phyloP scores from a whole-genome alignment of 2,329 filamentous ascomycete genomes.

The Coccinonectria pachysandricola region DNA sequence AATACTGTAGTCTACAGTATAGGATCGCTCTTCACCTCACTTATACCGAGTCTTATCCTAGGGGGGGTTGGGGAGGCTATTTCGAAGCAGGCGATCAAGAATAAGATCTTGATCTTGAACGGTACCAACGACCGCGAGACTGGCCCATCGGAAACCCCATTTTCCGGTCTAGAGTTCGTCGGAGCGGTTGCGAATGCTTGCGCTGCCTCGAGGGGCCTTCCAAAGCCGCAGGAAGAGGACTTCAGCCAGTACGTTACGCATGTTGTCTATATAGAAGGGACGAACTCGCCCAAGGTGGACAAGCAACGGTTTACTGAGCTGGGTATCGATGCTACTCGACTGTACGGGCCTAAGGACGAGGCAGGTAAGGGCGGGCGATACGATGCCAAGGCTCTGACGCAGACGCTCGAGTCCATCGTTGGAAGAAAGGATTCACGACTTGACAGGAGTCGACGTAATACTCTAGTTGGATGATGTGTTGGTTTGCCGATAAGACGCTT shows the following conservation, averaged over 20 bases:
- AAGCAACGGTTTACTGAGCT: slow-evolving; percentile 48
- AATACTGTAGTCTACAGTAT: slow-evolving; percentile 80
- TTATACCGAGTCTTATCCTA: slow-evolving; percentile 74
- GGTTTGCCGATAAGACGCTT: background rate
- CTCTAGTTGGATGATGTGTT: slow-evolving; percentile 23
- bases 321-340: slow-evolving; percentile 66
- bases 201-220: slow-evolving; percentile 50
- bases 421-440: slow-evolving; percentile 38
- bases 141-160: slow-evolving; percentile 53
- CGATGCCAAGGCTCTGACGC: slow-evolving; percentile 62
- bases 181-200: slow-evolving; percentile 67
- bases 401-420: slow-evolving; percentile 68
- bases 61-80: slow-evolving; percentile 57
- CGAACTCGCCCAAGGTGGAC: slow-evolving; percentile 60
- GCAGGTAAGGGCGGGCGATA: slow-evolving; percentile 46
- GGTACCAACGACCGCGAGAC: slow-evolving; percentile 80
- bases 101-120: slow-evolving; percentile 80
- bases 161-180: slow-evolving; percentile 72
- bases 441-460: slow-evolving; percentile 35
- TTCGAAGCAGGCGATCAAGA: slow-evolving; percentile 33
- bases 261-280: slow-evolving; percentile 66
- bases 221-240: slow-evolving; percentile 29
- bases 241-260: slow-evolving; percentile 70
- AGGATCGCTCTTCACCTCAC: slow-evolving; percentile 84
- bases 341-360: slow-evolving; percentile 58